Conservation (phyloP, 2,329 filamentous ascomycete genomes). For the Exophiala mesophila region DNA sequence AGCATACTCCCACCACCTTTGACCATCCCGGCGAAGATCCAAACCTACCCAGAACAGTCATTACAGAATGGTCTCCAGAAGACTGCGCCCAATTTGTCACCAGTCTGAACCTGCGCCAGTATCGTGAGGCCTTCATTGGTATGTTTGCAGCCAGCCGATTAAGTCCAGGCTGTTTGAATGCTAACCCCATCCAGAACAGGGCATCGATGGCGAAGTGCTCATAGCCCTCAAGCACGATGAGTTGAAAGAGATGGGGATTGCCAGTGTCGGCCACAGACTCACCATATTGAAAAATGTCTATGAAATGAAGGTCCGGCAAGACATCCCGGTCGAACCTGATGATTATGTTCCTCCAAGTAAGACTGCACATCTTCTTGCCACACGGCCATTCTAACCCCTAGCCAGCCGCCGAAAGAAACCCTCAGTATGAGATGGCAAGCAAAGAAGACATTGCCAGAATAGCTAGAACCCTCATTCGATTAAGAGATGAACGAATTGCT, state of each 20-base stretch:
- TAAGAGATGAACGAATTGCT: slow-evolving; percentile 85
- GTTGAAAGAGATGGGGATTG: slow-evolving; percentile 88
- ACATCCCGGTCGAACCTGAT: slow-evolving; percentile 83
- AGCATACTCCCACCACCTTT: slow-evolving; percentile 60
- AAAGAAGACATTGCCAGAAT: slow-evolving; percentile 89
- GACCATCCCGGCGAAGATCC: slow-evolving; percentile 48
- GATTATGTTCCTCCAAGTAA: slow-evolving; percentile 90
- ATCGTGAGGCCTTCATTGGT: slow-evolving; percentile 80
- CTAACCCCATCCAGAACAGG: slow-evolving; percentile 64
- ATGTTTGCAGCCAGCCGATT: slow-evolving; percentile 1
- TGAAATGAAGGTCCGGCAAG: slow-evolving; percentile 90
- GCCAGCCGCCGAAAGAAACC: slow-evolving; percentile 80
- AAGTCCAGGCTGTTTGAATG: too few relatives aligned
- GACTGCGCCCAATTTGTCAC: slow-evolving; percentile 87
- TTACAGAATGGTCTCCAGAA: slow-evolving; percentile 64
- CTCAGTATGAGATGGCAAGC: slow-evolving; percentile 78
- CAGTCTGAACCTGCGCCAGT: slow-evolving; percentile 73
- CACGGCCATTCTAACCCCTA: background rate
- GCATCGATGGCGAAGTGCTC: slow-evolving; percentile 86
- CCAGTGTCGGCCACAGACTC: slow-evolving; percentile 86
- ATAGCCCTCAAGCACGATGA: slow-evolving; percentile 87
- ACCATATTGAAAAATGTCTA: slow-evolving; percentile 95
- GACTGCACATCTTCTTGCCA: background rate
- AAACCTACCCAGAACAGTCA: slow-evolving; percentile 51
- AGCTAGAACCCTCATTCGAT: slow-evolving; percentile 80